These are phyloP conservation scores for Sporothrix sp. DNA, from an alignment of 2,329 filamentous ascomycete genomes.

Conservation along the genomic window DNA sequence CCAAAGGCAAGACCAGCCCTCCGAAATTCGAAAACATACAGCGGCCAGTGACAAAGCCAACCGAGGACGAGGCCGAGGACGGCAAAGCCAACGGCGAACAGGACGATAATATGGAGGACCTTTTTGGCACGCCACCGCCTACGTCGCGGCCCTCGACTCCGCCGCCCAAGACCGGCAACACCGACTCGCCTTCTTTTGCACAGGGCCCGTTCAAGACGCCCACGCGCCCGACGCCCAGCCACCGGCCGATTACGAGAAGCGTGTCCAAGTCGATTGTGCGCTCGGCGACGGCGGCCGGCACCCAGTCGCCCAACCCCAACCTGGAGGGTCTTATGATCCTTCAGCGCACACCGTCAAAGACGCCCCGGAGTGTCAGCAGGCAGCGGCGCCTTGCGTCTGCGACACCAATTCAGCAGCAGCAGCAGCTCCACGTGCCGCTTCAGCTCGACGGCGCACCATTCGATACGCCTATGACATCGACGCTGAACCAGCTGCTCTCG, in stretches of 20 bases:
- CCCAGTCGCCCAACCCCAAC: conserved; percentile 35
- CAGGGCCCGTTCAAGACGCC: conserved; percentile 50
- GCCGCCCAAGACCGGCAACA: conserved; percentile 31
- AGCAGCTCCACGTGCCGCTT: conserved; percentile 26
- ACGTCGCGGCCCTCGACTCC: conserved; percentile 39
- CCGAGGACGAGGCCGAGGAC: conserved; percentile 24
- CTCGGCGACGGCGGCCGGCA: conserved; percentile 30
- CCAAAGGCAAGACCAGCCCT: conserved; percentile 27
- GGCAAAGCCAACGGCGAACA: conserved; percentile 32
- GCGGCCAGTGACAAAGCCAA: conserved; percentile 18
- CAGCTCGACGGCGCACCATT: conserved; percentile 26
- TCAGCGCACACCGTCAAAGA: conserved; percentile 39
- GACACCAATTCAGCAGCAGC: conserved; percentile 9
- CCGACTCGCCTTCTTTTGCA: conserved; percentile 26
- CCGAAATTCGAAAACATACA: conserved; percentile 1
- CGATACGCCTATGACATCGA: conserved; percentile 51
- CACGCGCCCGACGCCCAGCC: conserved; percentile 50
- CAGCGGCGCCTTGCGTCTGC: conserved; percentile 29
- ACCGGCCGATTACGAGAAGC: conserved; percentile 52
- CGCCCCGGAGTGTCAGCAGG: conserved; percentile 30
- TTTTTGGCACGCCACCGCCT: conserved; percentile 53
- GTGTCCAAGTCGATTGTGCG: conserved; percentile 45
- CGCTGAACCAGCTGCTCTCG: conserved; percentile 54
- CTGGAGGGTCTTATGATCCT: conserved; percentile 27
- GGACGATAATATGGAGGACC: conserved; percentile 35